Evolutionary conservation across 306 rosid species (phyloP).

Genomic region (Sindora glabra): DNA sequence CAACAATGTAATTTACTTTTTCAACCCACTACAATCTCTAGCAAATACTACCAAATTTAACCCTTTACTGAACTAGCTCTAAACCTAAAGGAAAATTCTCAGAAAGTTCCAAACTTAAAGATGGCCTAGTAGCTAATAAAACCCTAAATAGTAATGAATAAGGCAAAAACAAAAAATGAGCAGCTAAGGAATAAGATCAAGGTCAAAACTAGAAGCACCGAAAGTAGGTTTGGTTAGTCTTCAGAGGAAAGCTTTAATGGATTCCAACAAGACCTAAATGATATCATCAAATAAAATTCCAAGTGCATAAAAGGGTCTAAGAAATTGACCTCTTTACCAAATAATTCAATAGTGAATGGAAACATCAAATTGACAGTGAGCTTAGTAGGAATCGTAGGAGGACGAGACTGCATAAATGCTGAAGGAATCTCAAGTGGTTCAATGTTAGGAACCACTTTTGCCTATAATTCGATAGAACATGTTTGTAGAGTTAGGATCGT

Average conservation of each 20-base stretch:
- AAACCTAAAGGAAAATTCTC: slow-evolving; percentile 2
- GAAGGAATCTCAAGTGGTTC: no score
- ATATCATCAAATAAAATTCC: no score
- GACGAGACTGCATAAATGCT: no score
- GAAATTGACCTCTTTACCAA: no score
- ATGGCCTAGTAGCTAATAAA: not conserved
- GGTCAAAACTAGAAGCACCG: slow-evolving; percentile 19
- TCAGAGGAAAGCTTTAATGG: slow-evolving; percentile 20
- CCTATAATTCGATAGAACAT: no score
- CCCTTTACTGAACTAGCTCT: slow-evolving; percentile 3
- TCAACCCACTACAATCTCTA: slow-evolving; percentile 22
- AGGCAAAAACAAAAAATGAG: not conserved
- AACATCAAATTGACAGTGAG: no score
- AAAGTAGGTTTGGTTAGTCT: not conserved
- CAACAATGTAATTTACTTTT: slow-evolving; percentile 33
- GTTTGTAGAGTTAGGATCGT: no score
- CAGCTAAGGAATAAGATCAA: slow-evolving; percentile 9
- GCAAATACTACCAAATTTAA: slow-evolving; percentile 1
- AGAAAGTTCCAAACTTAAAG: slow-evolving; percentile 19
- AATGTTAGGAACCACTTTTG: no score
- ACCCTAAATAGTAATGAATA: slow-evolving; percentile 22
- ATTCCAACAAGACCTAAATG: slow-evolving; percentile 5
- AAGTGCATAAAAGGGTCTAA: no score
- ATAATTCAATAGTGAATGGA: no score
- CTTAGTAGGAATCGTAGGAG: no score